These are phyloP conservation scores for Pythium scleroteichum DNA, from an alignment of 352 stramenopile species.

Conservation along the genomic window DNA sequence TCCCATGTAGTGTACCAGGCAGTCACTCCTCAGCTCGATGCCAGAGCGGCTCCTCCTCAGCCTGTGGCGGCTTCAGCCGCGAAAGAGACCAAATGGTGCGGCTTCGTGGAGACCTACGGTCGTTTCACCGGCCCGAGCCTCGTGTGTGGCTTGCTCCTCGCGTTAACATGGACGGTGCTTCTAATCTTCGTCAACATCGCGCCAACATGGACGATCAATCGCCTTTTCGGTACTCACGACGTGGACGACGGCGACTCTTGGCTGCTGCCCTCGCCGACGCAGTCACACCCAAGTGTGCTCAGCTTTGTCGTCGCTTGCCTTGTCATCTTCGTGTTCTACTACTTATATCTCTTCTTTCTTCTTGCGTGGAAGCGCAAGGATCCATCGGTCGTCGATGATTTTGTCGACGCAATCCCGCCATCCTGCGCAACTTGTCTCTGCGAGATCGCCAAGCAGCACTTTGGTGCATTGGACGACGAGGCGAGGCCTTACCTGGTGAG, in stretches of 20 bases:
- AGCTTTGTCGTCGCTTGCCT: conserved; percentile 9
- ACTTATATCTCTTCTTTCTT: conserved; percentile 16
- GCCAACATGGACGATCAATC: conserved; percentile 21
- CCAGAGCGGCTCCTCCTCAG: not conserved
- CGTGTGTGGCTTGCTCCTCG: not conserved
- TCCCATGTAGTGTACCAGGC: conserved; percentile 1
- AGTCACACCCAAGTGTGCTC: not conserved
- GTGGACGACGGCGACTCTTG: conserved; percentile 26
- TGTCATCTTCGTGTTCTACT: conserved; percentile 10
- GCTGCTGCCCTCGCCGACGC: conserved; percentile 4
- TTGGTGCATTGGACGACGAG: conserved; percentile 15
- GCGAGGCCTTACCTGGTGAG: conserved; percentile 21
- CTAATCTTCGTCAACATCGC: conserved; percentile 19
- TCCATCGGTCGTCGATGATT: conserved; percentile 11
- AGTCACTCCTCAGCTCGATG: not conserved
- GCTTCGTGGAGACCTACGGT: conserved; percentile 18
- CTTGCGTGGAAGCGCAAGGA: conserved; percentile 20
- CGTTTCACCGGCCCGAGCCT: conserved; percentile 20
- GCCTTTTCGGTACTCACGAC: conserved; percentile 5
- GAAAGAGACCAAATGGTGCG: conserved; percentile 13
- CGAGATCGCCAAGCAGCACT: conserved; percentile 7
- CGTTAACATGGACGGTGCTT: conserved; percentile 16
- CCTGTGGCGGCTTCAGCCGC: too few species aligned
- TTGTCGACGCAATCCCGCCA: not conserved
- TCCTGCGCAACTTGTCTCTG: conserved; percentile 20